phyloP scores from a whole-genome alignment of 164 flowering plant species.

The Vitis riparia region DNA sequence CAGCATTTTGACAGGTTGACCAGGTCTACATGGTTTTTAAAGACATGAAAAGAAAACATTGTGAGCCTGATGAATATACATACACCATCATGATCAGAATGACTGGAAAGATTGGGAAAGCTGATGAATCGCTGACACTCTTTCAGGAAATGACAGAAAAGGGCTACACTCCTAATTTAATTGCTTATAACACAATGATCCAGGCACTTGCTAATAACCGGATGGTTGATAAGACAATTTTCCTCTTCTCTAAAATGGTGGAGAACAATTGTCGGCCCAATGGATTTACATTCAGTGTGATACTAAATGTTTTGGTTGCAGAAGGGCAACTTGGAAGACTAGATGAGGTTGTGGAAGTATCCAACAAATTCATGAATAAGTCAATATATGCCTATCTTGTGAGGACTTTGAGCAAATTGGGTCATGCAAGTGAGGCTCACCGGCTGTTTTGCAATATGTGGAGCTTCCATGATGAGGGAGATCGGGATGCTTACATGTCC shows the following conservation, averaged over 20 bases:
- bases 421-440: constrained; percentile 92
- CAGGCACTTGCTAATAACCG: constrained; percentile 63
- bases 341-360: constrained; percentile 66
- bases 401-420: constrained; percentile 66
- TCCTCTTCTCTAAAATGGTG: constrained; percentile 77
- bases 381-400: constrained; percentile 77
- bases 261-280: constrained; percentile 77
- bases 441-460: constrained; percentile 94
- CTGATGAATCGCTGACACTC: constrained; percentile 57
- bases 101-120: constrained; percentile 66
- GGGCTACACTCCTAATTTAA: constrained; percentile 55
- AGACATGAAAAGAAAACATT: constrained; percentile 78
- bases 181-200: constrained; percentile 81
- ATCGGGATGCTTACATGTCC: constrained; percentile 74
- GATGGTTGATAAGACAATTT: constrained; percentile 68
- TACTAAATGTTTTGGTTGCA: constrained; percentile 57
- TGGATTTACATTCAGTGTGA: constrained; percentile 80
- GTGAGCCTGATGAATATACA: constrained; percentile 84
- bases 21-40: constrained; percentile 64
- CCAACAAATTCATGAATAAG: constrained; percentile 66
- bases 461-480: constrained; percentile 73
- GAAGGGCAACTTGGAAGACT: constrained; percentile 74
- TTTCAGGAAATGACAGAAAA: constrained; percentile 81
- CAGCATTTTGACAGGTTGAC: constrained; percentile 64
- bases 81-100: constrained; percentile 84